Evolutionary conservation across 257 asterid genomes (phyloP).

Genomic region (Solanum commersonii): DNA sequence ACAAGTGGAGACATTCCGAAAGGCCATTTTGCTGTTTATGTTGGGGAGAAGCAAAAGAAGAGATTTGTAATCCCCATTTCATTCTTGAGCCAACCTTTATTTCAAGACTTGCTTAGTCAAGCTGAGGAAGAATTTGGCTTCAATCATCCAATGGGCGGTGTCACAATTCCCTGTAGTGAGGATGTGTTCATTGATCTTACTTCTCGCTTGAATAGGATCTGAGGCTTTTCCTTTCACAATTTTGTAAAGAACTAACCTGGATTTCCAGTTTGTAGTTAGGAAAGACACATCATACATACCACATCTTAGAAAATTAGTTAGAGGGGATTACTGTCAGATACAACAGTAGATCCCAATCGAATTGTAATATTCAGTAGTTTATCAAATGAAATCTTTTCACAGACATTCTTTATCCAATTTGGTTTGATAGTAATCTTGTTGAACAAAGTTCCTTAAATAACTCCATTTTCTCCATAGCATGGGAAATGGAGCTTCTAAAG

Average conservation of each 20-base stretch:
- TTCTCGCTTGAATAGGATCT: not conserved
- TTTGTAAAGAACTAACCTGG: not conserved
- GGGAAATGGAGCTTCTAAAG: not conserved
- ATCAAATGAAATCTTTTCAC: not conserved
- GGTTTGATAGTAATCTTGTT: not conserved
- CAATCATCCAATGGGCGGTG: constrained; percentile 19
- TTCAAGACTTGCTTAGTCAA: constrained; percentile 5
- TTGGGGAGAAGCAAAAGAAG: constrained; percentile 24
- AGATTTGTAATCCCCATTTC: constrained; percentile 14
- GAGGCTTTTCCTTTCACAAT: not conserved
- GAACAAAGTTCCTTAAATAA: not conserved
- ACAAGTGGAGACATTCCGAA: constrained; percentile 8
- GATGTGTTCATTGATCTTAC: constrained; percentile 5
- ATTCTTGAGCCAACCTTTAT: constrained; percentile 13
- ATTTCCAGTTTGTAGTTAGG: not conserved
- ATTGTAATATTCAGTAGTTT: not conserved
- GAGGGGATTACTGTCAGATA: not conserved
- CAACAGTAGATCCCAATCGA: not conserved
- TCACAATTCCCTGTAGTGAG: constrained; percentile 14
- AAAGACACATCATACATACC: not conserved
- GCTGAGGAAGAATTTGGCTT: constrained; percentile 24
- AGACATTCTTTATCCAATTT: not conserved
- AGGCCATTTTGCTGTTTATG: constrained; percentile 21
- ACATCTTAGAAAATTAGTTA: not conserved
- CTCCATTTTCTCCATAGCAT: not conserved